Evolutionary conservation across 345 rosid species (phyloP).

Genomic region (Noccaea caerulescens): DNA sequence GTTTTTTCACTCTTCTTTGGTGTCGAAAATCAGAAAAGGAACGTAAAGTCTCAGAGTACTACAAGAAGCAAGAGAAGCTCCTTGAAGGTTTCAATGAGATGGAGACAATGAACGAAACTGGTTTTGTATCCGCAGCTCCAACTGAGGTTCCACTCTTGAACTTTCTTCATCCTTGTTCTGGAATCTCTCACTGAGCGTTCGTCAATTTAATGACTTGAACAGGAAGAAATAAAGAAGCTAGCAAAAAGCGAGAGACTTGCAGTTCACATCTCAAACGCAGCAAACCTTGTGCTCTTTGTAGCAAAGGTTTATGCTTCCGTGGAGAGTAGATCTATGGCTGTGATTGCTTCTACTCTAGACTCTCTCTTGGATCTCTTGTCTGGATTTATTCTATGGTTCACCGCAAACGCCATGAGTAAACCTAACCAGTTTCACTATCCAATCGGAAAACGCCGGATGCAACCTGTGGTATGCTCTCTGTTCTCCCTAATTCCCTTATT

Average conservation of each 20-base stretch:
- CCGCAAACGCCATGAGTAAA: slow-evolving; percentile 73
- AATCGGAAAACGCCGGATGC: slow-evolving; percentile 87
- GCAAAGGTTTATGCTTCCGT: slow-evolving; percentile 79
- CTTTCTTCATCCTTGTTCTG: background rate
- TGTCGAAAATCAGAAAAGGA: slow-evolving; percentile 54
- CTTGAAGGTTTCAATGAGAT: slow-evolving; percentile 76
- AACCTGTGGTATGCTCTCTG: slow-evolving; percentile 66
- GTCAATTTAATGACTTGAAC: slow-evolving; percentile 21
- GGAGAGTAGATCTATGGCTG: slow-evolving; percentile 78
- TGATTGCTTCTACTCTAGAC: slow-evolving; percentile 82
- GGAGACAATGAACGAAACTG: slow-evolving; percentile 66
- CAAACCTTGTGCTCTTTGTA: slow-evolving; percentile 65
- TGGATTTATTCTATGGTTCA: slow-evolving; percentile 87
- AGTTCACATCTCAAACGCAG: slow-evolving; percentile 58
- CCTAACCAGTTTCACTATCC: slow-evolving; percentile 75
- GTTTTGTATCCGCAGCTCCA: slow-evolving; percentile 53
- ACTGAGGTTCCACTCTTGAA: slow-evolving; percentile 55
- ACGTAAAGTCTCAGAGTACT: slow-evolving; percentile 72
- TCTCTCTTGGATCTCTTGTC: slow-evolving; percentile 83
- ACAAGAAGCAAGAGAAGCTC: slow-evolving; percentile 79
- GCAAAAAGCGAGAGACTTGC: slow-evolving; percentile 73
- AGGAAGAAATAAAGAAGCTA: slow-evolving; percentile 77
- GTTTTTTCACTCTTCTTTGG: background rate
- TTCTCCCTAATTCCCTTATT: background rate
- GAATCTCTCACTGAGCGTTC: background rate